phyloP scores from a whole-genome alignment of 768 basidiomycete species.

The Cystofilobasidium capitatum region DNA sequence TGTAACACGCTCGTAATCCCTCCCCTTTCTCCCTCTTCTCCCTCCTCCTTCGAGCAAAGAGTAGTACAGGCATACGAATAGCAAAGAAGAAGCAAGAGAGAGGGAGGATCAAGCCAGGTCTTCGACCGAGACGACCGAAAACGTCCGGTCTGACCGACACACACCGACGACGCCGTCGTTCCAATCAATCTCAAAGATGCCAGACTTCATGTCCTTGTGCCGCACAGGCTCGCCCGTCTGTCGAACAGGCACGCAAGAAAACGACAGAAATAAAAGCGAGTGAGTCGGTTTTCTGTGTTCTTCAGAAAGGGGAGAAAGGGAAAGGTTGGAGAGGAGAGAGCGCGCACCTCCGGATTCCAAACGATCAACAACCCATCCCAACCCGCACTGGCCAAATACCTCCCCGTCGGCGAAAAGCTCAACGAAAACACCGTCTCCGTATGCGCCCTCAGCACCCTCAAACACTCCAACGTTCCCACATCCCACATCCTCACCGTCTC shows the following conservation, averaged over 20 bases:
- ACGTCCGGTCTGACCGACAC: slow-evolving; percentile 17
- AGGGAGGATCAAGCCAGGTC: slow-evolving; percentile 15
- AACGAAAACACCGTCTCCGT: slow-evolving; percentile 62
- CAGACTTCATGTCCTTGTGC: slow-evolving; percentile 7
- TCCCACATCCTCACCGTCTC: slow-evolving; percentile 74
- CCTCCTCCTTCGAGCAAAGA: background rate
- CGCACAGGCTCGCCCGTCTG: slow-evolving; percentile 22
- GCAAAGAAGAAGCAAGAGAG: background rate
- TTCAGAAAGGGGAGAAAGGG: background rate
- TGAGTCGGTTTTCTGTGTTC: background rate
- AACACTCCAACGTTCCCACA: slow-evolving; percentile 61
- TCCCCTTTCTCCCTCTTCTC: too few species aligned
- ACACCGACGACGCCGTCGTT: slow-evolving; percentile 19
- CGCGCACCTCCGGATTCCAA: slow-evolving; percentile 56
- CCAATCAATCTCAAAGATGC: slow-evolving; percentile 28
- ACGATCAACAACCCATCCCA: slow-evolving; percentile 68
- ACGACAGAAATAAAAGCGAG: background rate
- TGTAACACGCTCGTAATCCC: too few species aligned
- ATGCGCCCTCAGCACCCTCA: slow-evolving; percentile 63
- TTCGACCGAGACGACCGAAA: slow-evolving; percentile 19
- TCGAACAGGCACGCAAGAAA: background rate
- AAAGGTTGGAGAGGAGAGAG: background rate
- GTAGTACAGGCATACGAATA: too few species aligned
- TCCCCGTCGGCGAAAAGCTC: slow-evolving; percentile 60
- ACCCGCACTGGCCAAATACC: slow-evolving; percentile 63